phyloP scores from a whole-genome alignment of 805 yeast species.

The Pichia membranifaciens region DNA sequence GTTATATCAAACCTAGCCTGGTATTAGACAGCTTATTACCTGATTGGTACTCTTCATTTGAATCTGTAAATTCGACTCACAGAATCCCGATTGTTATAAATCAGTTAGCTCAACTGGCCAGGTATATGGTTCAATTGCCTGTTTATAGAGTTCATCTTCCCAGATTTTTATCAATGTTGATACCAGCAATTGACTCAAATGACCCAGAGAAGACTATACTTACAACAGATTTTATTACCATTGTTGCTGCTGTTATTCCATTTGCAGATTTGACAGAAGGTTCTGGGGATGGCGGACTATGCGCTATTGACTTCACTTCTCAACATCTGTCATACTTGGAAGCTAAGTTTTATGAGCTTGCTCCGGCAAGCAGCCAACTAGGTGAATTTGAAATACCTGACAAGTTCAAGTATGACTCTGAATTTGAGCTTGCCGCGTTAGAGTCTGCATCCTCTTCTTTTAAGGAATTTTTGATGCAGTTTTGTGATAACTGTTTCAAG shows the following conservation, averaged over 20 bases:
- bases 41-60: conserved; percentile 73
- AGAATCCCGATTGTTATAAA: conserved; percentile 69
- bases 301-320: conserved; percentile 53
- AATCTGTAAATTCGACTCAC: conserved; percentile 67
- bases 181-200: conserved; percentile 85
- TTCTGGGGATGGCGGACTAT: conserved; percentile 32
- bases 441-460: conserved; percentile 71
- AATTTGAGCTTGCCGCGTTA: conserved; percentile 49
- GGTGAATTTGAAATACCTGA: conserved; percentile 21
- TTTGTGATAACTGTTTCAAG: conserved; percentile 53
- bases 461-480: conserved; percentile 48
- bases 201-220: conserved; percentile 70
- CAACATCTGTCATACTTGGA: conserved; percentile 56
- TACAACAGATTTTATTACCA: conserved; percentile 62
- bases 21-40: conserved; percentile 50
- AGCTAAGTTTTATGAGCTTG: conserved; percentile 31
- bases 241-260: conserved; percentile 69
- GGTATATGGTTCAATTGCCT: conserved; percentile 60
- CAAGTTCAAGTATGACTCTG: conserved; percentile 37
- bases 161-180: conserved; percentile 58
- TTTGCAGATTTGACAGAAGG: conserved; percentile 51
- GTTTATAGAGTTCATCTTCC: conserved; percentile 73
- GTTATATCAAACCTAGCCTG: conserved; percentile 51
- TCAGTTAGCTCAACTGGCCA: conserved; percentile 55
- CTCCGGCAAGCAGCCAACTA: conserved; percentile 22